Conservation (phyloP, 2,329 filamentous ascomycete species). For the Aspergillus japonicus region DNA sequence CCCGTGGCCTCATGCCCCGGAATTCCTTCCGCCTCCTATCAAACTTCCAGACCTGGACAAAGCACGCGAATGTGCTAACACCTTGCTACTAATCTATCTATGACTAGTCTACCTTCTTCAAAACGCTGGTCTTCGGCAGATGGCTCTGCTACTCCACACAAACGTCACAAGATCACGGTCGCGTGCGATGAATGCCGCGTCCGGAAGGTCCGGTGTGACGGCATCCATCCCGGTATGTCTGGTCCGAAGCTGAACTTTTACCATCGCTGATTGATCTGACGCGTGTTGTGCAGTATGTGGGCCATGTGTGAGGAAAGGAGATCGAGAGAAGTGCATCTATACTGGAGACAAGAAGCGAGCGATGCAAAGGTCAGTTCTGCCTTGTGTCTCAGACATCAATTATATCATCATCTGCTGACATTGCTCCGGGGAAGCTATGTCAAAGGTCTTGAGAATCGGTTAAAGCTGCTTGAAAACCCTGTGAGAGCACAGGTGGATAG, state of each 20-base stretch:
- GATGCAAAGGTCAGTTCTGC: slow-evolving; percentile 20
- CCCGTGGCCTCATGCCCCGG: background rate
- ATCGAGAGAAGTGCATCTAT: slow-evolving; percentile 26
- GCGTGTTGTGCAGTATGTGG: slow-evolving; percentile 26
- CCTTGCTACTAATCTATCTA: background rate
- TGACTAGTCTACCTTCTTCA: background rate
- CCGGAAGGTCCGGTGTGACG: slow-evolving; percentile 22
- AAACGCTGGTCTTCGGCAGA: background rate
- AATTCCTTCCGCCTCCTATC: background rate
- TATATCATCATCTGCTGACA: background rate
- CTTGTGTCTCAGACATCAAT: background rate
- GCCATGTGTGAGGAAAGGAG: slow-evolving; percentile 26
- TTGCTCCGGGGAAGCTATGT: slow-evolving; percentile 27
- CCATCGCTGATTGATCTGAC: slow-evolving; percentile 10
- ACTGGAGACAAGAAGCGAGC: slow-evolving; percentile 31
- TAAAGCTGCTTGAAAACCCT: slow-evolving; percentile 27
- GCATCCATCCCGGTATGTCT: slow-evolving; percentile 19
- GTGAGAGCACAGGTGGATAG: background rate
- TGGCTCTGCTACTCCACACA: slow-evolving; percentile 1
- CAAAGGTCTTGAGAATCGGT: slow-evolving; percentile 25
- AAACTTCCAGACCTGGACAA: background rate
- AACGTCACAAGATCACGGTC: slow-evolving; percentile 21
- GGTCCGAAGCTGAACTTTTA: background rate
- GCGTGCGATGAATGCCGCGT: slow-evolving; percentile 21
- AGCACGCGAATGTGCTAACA: background rate